These are phyloP conservation scores for Penicillium longicatenatum DNA, from an alignment of 495 filamentous ascomycete species.

Conservation along the genomic window DNA sequence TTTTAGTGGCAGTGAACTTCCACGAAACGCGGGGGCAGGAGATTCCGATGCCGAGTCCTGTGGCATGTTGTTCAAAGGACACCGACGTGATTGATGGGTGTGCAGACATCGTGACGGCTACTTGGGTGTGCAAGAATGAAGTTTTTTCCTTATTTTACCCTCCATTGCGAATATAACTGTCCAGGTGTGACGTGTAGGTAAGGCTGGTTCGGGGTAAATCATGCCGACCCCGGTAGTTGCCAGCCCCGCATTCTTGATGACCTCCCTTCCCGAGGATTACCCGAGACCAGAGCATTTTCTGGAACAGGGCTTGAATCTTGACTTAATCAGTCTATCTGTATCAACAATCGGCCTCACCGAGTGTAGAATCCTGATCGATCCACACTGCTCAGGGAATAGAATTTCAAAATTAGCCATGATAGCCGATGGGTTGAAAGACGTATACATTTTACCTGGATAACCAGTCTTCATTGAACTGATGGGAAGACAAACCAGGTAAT, in stretches of 20 bases:
- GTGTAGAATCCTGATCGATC: no score
- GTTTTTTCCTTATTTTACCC: no score
- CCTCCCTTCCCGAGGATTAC: neutral
- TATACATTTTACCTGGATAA: neutral
- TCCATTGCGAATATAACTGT: neutral
- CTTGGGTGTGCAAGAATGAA: no score
- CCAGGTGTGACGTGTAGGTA: neutral
- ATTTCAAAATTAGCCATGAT: neutral
- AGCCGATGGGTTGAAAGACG: neutral
- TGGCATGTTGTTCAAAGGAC: constrained; percentile 37
- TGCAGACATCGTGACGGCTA: constrained; percentile 5
- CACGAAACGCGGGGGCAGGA: constrained; percentile 38
- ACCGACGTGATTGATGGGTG: constrained; percentile 16
- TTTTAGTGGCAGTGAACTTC: constrained; percentile 23
- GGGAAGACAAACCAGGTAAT: neutral
- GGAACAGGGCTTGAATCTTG: no score
- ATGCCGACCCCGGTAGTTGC: neutral
- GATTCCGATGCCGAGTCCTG: constrained; percentile 32
- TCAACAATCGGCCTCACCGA: no score
- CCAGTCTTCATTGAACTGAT: no score
- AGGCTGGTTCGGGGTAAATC: neutral
- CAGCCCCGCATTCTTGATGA: neutral
- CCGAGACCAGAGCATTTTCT: neutral
- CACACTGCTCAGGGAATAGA: neutral
- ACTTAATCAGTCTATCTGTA: no score